Base-by-base conservation (phyloP, 78 protist species). In the Polysphondylium violaceum region DNA sequence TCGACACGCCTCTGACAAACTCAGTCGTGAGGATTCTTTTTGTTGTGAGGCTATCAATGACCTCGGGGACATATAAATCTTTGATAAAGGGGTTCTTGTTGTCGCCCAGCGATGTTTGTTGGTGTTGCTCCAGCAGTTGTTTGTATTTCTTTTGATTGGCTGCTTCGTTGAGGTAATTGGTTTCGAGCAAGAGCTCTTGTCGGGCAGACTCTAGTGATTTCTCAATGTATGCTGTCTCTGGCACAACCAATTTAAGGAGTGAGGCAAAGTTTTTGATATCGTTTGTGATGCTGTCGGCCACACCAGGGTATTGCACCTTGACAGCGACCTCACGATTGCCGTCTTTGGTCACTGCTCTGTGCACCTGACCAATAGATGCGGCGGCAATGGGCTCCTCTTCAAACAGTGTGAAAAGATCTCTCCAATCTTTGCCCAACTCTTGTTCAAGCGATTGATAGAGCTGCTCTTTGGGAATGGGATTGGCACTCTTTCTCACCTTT, bases 361-460 rank as follows among this genome's bases (percentile, higher is more conserved):
- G 97, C 2, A 97, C 98, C 31, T 97, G 98, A 4, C 98, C 98
- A 25, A 97, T 86, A 1, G 97, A 95, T 31, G 98, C 98, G 0
- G 98, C 95, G 0, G 98, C 98, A 23, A 97, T 43, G 14, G 98
- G 98, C 44, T 29, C 47, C 43, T 68, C 86, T 67, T 90, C 94
- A 74, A 96, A 96, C 0, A 29, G 27, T 47, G 19, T 21, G 31
- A 95, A 87, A 7, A 35, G 3, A 9, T 29, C 23, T 33, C 92
- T 59, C 98, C 98, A 96, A 27, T 94, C 81, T 1, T 33, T 29
- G 0, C 98, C 98, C 25, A 96, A 83, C 41, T 96, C 97, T 2
- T 35, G 7, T 8, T 5, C 74, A 16, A 97, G 40, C 40, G 94
- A 68, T 19, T 50, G 2, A 2, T 69, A 25, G 11, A 83, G 21